These are phyloP conservation scores for Entonaema liquescens DNA, from an alignment of 495 filamentous ascomycete genomes.

Conservation along the genomic window DNA sequence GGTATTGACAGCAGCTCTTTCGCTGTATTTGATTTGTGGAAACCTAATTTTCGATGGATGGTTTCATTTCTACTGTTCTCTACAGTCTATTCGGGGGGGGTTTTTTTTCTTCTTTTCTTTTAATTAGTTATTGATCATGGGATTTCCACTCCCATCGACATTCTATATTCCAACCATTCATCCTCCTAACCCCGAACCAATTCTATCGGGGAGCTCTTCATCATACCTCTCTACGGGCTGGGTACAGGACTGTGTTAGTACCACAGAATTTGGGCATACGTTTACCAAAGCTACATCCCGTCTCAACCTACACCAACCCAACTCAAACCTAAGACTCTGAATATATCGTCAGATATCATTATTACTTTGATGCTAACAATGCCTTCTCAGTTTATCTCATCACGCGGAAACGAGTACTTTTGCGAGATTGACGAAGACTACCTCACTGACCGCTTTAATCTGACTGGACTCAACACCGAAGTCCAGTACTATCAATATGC, in stretches of 20 bases:
- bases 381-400: constrained; percentile 87
- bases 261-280: background rate
- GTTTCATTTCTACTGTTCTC: background rate
- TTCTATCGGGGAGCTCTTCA: too few species aligned
- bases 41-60: background rate
- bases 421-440: constrained; percentile 99
- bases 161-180: background rate
- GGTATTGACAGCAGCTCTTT: background rate
- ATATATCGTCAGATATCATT: background rate
- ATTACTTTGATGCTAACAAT: constrained; percentile 29
- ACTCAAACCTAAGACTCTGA: background rate
- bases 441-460: constrained; percentile 96
- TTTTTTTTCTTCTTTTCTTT: background rate
- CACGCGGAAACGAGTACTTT: constrained; percentile 97
- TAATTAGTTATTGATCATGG: constrained; percentile 5
- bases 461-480: constrained; percentile 96
- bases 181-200: background rate
- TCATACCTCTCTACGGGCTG: background rate
- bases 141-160: background rate
- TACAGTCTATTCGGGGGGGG: background rate
- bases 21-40: background rate
- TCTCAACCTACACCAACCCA: background rate
- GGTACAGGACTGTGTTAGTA: constrained; percentile 12
- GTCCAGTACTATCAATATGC: constrained; percentile 99
- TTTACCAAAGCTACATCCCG: background rate